Evolutionary conservation across 495 filamentous ascomycete genomes (phyloP).

Genomic region (Aspergillus leporis): DNA sequence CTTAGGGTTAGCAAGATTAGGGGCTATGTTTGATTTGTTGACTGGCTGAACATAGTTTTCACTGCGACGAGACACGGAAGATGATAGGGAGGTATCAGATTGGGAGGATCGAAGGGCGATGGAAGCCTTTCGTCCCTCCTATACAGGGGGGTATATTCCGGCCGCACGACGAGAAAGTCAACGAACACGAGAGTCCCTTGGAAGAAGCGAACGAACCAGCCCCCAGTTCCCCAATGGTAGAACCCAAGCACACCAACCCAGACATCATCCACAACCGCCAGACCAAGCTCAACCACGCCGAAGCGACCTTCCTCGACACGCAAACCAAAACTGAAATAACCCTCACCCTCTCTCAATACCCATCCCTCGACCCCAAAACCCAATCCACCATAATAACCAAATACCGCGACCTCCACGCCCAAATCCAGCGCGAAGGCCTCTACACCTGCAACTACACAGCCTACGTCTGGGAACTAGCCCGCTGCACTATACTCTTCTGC

Average conservation of each 20-base stretch:
- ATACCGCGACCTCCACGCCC: constrained; percentile 73
- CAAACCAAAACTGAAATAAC: constrained; percentile 73
- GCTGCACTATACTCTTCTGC: constrained; percentile 72
- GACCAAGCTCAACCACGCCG: constrained; percentile 21
- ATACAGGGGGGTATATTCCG: constrained; percentile 91
- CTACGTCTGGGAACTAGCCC: constrained; percentile 72
- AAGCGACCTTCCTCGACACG: constrained; percentile 67
- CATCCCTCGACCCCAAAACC: constrained; percentile 69
- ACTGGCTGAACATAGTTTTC: too few relatives aligned
- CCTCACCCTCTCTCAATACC: constrained; percentile 78
- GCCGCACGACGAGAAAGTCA: too few relatives aligned
- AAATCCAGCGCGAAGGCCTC: constrained; percentile 70
- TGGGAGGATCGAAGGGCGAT: constrained; percentile 70
- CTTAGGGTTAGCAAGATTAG: background rate
- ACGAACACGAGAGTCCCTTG: too few relatives aligned
- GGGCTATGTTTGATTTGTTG: too few relatives aligned
- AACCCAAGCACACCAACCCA: too few relatives aligned
- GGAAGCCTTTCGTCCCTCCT: constrained; percentile 80
- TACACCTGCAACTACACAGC: constrained; percentile 84
- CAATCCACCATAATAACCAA: constrained; percentile 77
- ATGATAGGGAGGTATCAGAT: constrained; percentile 76
- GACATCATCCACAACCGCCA: too few relatives aligned
- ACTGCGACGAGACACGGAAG: constrained; percentile 66
- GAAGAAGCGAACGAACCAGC: too few relatives aligned
- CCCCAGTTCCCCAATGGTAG: too few relatives aligned